Evolutionary conservation across 345 rosid species (phyloP).

Genomic region (Eutrema heterophyllum): DNA sequence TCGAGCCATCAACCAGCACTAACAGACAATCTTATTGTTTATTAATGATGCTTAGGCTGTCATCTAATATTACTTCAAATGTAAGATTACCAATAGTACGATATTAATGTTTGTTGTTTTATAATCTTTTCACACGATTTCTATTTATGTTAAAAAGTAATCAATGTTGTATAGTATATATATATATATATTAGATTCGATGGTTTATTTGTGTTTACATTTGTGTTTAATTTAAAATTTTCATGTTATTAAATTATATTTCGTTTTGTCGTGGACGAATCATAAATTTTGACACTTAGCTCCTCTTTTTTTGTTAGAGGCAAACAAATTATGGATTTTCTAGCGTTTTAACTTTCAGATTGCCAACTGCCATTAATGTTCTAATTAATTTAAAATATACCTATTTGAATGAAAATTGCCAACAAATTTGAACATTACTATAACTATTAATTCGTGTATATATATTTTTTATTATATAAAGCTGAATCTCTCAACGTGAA

Average conservation of each 20-base stretch:
- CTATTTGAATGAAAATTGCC: too few species aligned
- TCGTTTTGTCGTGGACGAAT: background rate
- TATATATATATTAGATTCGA: background rate
- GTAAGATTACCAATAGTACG: background rate
- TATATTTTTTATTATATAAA: too few species aligned
- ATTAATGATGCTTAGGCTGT: constrained; percentile 1
- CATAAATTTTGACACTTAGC: background rate
- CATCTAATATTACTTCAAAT: constrained; percentile 11
- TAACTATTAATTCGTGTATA: background rate
- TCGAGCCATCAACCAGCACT: background rate
- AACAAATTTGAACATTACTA: background rate
- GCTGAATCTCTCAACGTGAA: too few species aligned
- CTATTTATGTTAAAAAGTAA: background rate
- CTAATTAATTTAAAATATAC: background rate
- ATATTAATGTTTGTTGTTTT: background rate
- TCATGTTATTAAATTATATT: background rate
- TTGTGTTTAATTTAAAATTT: background rate
- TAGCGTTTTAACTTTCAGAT: background rate
- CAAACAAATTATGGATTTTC: background rate
- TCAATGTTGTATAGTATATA: background rate
- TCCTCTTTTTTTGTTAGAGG: too few species aligned
- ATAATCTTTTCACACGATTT: background rate
- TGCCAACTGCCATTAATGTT: too few species aligned
- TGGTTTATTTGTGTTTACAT: background rate
- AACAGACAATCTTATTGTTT: background rate